Base-by-base conservation (phyloP, 2,329 filamentous ascomycete genomes). In the Diaporthe humulicola region DNA sequence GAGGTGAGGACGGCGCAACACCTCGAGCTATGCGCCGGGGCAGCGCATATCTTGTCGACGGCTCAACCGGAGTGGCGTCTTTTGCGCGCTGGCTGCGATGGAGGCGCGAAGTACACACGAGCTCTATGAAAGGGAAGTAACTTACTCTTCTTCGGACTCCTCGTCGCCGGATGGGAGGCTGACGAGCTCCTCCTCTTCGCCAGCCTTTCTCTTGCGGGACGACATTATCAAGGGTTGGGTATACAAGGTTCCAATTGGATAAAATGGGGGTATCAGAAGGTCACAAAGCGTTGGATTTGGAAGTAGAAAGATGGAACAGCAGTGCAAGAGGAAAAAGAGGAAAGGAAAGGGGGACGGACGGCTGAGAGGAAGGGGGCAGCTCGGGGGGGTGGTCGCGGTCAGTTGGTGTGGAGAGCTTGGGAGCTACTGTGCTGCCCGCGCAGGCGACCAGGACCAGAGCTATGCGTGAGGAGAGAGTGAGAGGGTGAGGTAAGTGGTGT, bases 141-240 rank as follows among this genome's bases (percentile, higher is more conserved):
- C 88, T 86, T 86, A 89, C 88, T 89, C 88, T 80, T 89, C 87
- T 80, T 89, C 88, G 79, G 89, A 87, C 79, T 88, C 86, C 57
- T 85, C 87, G 64, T 86, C 85, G 64, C 85, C 87, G 75, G 88
- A 88, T 71, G 88, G 88, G 72, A 90, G 86, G 76, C 88, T 88
- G 76, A 90, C 86, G 45, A 90, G 87, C 83, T 89, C 87, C 74
- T 89, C 86, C 77, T 88, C 87, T 33, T 54, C 64, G 38, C 86
- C 73, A 33, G 73, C 86, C 85, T 88, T 88, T 85, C 87, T 87
- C 87, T 89, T 89, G 80, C 88, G 87, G 79, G 84, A 82, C 74
- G 86, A 85, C 86, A 88, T 88, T 76, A 74, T 83, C 75, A 50
- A 70, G 74, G 52, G 61, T 48, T 40, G 42, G 38, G 57, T 75